Evolutionary conservation across 352 stramenopile species (phyloP), one percentile per base, ranked within the genome.

Genomic region (Phytophthora ohioensis): DNA sequence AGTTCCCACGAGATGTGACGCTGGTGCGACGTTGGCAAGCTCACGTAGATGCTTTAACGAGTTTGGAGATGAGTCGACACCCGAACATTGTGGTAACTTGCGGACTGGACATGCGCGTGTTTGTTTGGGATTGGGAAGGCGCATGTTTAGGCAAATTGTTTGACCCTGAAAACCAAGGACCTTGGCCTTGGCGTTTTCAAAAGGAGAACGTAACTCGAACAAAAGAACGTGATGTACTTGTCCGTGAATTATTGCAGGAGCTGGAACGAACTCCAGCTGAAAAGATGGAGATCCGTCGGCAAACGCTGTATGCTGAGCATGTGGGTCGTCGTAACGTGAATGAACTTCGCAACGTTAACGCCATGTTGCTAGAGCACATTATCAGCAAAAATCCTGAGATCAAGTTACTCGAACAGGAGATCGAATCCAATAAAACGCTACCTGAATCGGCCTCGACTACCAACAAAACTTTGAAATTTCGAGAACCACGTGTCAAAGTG

Each of bases 101-200:
- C 57, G 73, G 71, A 5, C 57, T 91, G 45, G 86, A 93, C 55
- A 90, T 88, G 75, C 70, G 74, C 3, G 82, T 93, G 4, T 91
- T 84, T 55, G 71, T 93, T 4, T 93, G 84, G 86, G 79, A 82
- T 43, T 93, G 86, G 86, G 62, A 87, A 31, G 84, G 84, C 1
- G 39, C 35, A n/a, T 88, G 78, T 34, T 53, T 92, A 0, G 86
- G 86, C 1, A 90, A 89, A 42, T 60, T 92, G 2, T 92, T 91
- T 60, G 85, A 90, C 13, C 72, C 77, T 0, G 86, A 93, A 32
- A 90, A 87, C 27, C 61, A 80, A 8, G 78, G 76, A 1, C 45
- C 57, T 0, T 86, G 68, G 61, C 64, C 60, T 34, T 93, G 86
- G 86, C 71, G 60, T 3, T 93, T 93, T 53, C 57, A 51, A 5